Base-by-base conservation (phyloP, 164 flowering plant genomes). In the Vitis amurensis region DNA sequence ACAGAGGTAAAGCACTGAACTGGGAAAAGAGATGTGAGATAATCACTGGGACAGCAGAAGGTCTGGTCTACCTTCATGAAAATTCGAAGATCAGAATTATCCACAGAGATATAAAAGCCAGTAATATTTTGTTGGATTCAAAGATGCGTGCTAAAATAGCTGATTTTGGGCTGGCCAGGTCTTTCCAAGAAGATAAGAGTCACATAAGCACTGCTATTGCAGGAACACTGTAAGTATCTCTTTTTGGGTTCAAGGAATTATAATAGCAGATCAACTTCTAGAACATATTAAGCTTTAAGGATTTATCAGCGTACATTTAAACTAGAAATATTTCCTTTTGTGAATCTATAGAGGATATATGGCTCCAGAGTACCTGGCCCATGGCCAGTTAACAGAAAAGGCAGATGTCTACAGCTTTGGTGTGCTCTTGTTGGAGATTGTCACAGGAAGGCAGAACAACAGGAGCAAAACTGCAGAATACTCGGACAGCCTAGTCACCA, bases 141-240 rank as follows among this genome's bases (percentile, higher is more conserved):
- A 83, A 75, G 68, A 80, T 85, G 8, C 84, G 87, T 5, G 86
- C 90, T 29, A 88, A 87, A 70, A 85, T 86, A 50, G 90, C 90
- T 6, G 90, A 88, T 75, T 88, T 88, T 67, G 92, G 90, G 51
- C 72, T 88, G 72, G 90, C 90, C 11, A 78, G 90, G 68, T 79
- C 90, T 64, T 92, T 92, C 73, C 83, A 92, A 80, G 99, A 85
- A 68, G 93, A 94, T 72, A 85, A 87, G 80, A 91, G 97, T 77
- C 97, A 92, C 82, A 92, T 91, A 66, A 94, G 91, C 81, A 94
- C 99, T 3, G 97, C 90, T 68, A 87, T 92, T 72, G 97, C 99
- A 11, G 99, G 96, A 78, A 94, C 97, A 61, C 66, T 92, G 97
- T 94, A 70, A 84, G 94, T 73, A 30, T 53, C 55, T 11, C 11